Evolutionary conservation across 306 rosid genomes (phyloP), one percentile per base, ranked within the genome.

Genomic region (Trifolium fragiferum): DNA sequence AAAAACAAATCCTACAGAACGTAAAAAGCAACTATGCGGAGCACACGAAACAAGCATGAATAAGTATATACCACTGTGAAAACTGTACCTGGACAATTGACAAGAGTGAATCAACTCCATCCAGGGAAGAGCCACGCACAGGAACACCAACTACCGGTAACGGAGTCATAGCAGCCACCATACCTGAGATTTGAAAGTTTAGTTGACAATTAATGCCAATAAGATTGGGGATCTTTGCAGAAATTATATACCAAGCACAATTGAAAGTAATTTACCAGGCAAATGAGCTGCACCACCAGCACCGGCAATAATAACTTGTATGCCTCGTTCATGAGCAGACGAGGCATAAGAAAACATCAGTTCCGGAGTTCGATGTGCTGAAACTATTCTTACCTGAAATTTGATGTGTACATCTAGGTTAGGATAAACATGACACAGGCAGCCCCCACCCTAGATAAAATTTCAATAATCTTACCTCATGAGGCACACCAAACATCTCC

Each of bases 201-300:
- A 78, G 58, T 73, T 32, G 80, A 35, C 15, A 21, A 83, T 9
- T 11, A 44, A 62, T 62, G 66, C 43, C n/a, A 70, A 43, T 38
- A 66, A 78, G 55, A 32, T 6, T 38, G 23, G 14, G 62, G 66
- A 33, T 46, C 65, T 5, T 46, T 32, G 33, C 6, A 4, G 38
- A 20, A 49, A 13, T 47, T 53, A 44, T 53, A 44, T 46, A 41
- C 54, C 68, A 1, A 47, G 8, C 70, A 80, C 8, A 53, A 47
- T 54, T 72, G 5, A 57, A 57, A 64, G 47, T 25, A 62, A 78
- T 78, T 82, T 68, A 84, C 97, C 94, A 62, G 96, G 98, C 87
- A 90, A 87, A 85, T 94, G 96, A 46, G 97, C 95, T 68, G 98
- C 96, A 27, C 90, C 97, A 59, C 97, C 98, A 57, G 95, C 96